phyloP scores from a whole-genome alignment of 1,284 basidiomycete species.

The Athelia sp. region DNA sequence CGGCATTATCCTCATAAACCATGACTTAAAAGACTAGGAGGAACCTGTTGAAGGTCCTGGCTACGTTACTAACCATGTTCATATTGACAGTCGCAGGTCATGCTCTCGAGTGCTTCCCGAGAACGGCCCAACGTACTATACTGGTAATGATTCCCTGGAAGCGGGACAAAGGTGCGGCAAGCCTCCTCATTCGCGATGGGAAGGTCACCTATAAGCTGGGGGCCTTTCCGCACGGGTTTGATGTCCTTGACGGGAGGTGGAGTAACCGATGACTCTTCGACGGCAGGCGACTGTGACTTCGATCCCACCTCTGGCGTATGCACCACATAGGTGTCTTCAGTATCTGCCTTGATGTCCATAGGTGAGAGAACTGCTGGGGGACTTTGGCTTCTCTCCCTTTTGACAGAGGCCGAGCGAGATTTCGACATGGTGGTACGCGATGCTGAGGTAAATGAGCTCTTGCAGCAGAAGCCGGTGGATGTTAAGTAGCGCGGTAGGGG shows the following conservation, averaged over 20 bases:
- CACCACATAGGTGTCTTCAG: constrained; percentile 6
- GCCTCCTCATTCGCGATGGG: constrained; percentile 75
- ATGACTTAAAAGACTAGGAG: constrained; percentile 9
- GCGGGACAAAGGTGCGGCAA: constrained; percentile 67
- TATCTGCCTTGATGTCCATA: constrained; percentile 4
- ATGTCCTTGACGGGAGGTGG: neutral
- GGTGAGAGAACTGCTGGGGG: constrained; percentile 14
- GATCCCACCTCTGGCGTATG: neutral
- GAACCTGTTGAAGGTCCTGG: constrained; percentile 1
- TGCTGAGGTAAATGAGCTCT: constrained; percentile 7
- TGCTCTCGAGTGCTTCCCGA: constrained; percentile 85
- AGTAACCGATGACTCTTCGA: neutral
- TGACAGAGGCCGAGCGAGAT: constrained; percentile 16
- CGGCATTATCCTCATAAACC: constrained; percentile 18
- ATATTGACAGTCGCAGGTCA: constrained; percentile 89
- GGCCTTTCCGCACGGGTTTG: constrained; percentile 23
- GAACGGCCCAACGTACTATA: constrained; percentile 83
- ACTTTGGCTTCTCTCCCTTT: constrained; percentile 17
- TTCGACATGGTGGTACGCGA: constrained; percentile 25
- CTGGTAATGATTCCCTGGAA: constrained; percentile 83
- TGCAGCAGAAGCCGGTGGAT: constrained; percentile 9
- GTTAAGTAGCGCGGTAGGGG: constrained; percentile 4
- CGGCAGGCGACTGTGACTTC: constrained; percentile 6
- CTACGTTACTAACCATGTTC: constrained; percentile 64
- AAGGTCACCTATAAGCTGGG: constrained; percentile 75